phyloP scores from a whole-genome alignment of 495 filamentous ascomycete species.

The Xylaria palmicola region DNA sequence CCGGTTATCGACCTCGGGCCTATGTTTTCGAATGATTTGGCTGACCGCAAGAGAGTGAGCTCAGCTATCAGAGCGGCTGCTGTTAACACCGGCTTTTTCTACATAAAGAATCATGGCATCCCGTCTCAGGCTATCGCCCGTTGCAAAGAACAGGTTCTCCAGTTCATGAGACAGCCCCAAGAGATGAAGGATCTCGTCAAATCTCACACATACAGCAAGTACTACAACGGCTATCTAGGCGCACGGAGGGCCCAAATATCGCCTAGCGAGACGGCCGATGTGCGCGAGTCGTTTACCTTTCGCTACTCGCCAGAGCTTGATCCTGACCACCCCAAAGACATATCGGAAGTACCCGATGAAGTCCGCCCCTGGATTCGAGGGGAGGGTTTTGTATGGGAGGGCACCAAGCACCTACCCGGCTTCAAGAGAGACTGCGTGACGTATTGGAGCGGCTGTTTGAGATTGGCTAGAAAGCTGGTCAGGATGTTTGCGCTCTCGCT shows the following conservation, averaged over 20 bases:
- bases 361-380: conserved; percentile 37
- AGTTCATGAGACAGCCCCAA: conserved; percentile 47
- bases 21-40: conserved; percentile 38
- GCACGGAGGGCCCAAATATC: conserved; percentile 32
- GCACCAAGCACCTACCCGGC: conserved; percentile 44
- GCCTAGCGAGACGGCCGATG: conserved; percentile 34
- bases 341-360: conserved; percentile 35
- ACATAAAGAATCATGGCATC: conserved; percentile 56
- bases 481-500: conserved; percentile 52
- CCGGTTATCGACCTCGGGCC: conserved; percentile 51
- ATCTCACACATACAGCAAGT: conserved; percentile 28
- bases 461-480: conserved; percentile 47
- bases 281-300: conserved; percentile 45
- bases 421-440: conserved; percentile 48
- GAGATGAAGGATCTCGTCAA: conserved; percentile 43
- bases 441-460: conserved; percentile 49
- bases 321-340: conserved; percentile 38
- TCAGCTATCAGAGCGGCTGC: conserved; percentile 42
- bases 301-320: conserved; percentile 49
- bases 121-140: conserved; percentile 41
- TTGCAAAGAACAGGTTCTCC: conserved; percentile 42
- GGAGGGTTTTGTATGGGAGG: conserved; percentile 44
- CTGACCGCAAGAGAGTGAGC: conserved; percentile 42
- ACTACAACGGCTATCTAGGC: conserved; percentile 33
- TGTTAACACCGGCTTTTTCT: conserved; percentile 55